Evolutionary conservation across 306 rosid genomes (phyloP), one percentile per base, ranked within the genome.

Genomic region (Hippophae tibetana): DNA sequence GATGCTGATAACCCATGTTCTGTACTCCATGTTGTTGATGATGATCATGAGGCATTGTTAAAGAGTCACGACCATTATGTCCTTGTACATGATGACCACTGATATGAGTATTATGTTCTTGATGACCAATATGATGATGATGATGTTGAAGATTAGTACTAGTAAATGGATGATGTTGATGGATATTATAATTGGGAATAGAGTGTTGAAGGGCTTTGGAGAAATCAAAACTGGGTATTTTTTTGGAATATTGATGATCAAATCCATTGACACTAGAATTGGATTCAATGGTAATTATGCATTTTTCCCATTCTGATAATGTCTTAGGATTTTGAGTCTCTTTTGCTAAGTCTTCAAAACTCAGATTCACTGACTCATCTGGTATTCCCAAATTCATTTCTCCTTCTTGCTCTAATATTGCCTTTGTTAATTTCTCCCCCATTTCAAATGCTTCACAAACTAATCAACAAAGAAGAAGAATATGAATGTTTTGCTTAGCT

Each of bases 301-400:
- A 2, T 31, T 31, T 31, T 31, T 31, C 38, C 38, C 38, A 31
- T 31, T 68, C 65, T 9, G 78, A 48, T 49, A 74, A 4, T 31
- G 38, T 31, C 18, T 12, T 49, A 49, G 53, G n/a, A n/a, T 52
- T 63, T 38, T 63, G 38, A 14, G 60, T 70, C 40, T 74, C 54
- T 3, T 79, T 67, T 42, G 92, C 85, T 1, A 85, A 72, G 80
- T 87, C 84, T 62, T 85, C 76, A 62, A 90, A 87, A 18, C 95
- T 85, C 14, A 82, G 95, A 66, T 90, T 81, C 42, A 85, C 96
- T 0, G 96, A 87, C 13, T 90, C 97, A 50, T 90, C 96, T 38
- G 95, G 96, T 41, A 90, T 70, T 18, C 96, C 96, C 23, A 47
- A 78, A 70, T 90, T 84, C 57, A 90, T 4, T 31, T 31, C 26